A percentile compares a stretch with the other conserved stretches of the same genome.
Evolutionary conservation across 2,329 filamentous ascomycete genomes (phyloP).

Genomic region (Fusarium transvaalense): DNA sequence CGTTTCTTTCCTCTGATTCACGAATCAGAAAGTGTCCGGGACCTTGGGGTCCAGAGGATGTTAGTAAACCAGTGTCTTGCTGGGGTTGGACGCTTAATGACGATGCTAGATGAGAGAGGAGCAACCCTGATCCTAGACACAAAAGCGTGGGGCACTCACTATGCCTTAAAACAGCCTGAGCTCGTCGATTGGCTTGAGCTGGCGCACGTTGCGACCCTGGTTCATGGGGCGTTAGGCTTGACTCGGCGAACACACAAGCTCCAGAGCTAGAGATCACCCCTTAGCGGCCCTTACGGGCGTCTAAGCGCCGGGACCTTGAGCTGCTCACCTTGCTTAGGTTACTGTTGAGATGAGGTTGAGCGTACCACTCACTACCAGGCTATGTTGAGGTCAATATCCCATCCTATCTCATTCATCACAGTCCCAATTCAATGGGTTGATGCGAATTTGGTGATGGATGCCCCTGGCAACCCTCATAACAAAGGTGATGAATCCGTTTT

Average conservation of each 20-base stretch:
- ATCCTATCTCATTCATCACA: conserved; percentile 26
- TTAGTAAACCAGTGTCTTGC: conserved; percentile 19
- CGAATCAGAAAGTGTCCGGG: conserved; percentile 29
- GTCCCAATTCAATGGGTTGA: conserved; percentile 11
- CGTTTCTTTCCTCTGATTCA: conserved; percentile 34
- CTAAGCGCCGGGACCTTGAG: conserved; percentile 50
- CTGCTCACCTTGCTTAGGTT: conserved; percentile 26
- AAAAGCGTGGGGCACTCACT: conserved; percentile 31
- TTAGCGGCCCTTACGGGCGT: conserved; percentile 43
- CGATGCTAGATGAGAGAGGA: conserved; percentile 26
- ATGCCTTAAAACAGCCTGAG: conserved; percentile 37
- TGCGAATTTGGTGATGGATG: conserved; percentile 33
- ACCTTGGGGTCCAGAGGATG: conserved; percentile 18
- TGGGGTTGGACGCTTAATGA: conserved; percentile 31
- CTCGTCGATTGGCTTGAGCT: conserved; percentile 34
- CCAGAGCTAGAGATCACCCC: conserved; percentile 32
- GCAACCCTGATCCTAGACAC: conserved; percentile 14
- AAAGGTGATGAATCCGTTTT: conserved; percentile 25
- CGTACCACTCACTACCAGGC: not conserved
- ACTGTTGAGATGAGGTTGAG: conserved; percentile 23
- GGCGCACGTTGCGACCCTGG: conserved; percentile 38
- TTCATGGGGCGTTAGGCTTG: conserved; percentile 36
- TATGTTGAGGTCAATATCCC: conserved; percentile 1
- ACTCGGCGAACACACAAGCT: conserved; percentile 32
- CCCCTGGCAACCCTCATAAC: conserved; percentile 30